Percentiles rank a stretch among this genome's conserved stretches.
phyloP scores from a whole-genome alignment of 352 stramenopile genomes.

The Pythium diclinum region DNA sequence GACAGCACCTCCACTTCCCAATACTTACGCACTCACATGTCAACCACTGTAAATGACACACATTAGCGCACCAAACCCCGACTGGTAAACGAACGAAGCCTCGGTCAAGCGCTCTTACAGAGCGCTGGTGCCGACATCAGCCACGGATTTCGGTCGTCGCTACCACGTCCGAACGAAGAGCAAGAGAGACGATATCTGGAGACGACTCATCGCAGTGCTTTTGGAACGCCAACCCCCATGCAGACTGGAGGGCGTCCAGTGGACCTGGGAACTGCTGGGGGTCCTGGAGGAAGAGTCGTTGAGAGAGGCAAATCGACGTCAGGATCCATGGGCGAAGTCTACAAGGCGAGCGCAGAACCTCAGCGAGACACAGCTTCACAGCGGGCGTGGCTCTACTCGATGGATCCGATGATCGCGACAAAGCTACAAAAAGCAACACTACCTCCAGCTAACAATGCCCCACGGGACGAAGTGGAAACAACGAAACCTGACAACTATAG shows the following conservation, averaged over 20 bases:
- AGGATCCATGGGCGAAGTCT: conserved; percentile 62
- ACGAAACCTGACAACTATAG: conserved; percentile 29
- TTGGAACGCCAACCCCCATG: conserved; percentile 34
- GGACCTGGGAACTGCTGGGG: conserved; percentile 43
- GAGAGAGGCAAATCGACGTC: conserved; percentile 66
- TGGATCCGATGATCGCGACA: conserved; percentile 57
- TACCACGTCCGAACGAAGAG: conserved; percentile 51
- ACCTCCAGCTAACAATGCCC: neutral
- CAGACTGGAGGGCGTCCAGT: neutral
- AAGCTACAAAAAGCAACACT: conserved; percentile 24
- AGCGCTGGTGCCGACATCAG: conserved; percentile 34
- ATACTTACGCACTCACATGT: neutral
- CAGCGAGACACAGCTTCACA: conserved; percentile 70
- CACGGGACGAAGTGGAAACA: neutral
- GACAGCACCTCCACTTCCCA: neutral
- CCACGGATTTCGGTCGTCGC: conserved; percentile 48
- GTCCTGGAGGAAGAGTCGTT: conserved; percentile 35
- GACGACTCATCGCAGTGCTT: conserved; percentile 58
- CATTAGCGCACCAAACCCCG: conserved; percentile 37
- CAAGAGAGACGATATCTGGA: conserved; percentile 52
- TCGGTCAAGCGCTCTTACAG: conserved; percentile 54
- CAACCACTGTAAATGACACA: neutral
- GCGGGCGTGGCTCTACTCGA: conserved; percentile 75
- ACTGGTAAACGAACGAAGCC: conserved; percentile 62
- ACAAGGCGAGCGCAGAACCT: conserved; percentile 49